These are phyloP conservation scores for Umbelopsis isabellina DNA, from an alignment of 192 early-diverging fungal genomes.

Conservation along the genomic window DNA sequence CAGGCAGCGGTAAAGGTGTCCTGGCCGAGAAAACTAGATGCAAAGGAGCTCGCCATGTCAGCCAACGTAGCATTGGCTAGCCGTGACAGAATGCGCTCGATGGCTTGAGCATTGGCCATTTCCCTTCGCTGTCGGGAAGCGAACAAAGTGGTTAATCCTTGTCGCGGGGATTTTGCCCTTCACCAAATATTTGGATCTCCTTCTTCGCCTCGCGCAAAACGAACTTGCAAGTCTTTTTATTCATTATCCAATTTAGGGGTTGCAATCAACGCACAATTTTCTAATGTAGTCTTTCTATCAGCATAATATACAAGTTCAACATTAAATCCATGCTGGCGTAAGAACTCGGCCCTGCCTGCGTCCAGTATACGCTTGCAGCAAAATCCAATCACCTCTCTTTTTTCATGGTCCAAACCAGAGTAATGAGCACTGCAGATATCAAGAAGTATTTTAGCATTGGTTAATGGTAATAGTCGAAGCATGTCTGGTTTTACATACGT, in stretches of 20 bases:
- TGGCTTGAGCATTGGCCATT: conserved; percentile 22
- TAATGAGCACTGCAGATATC: conserved; percentile 58
- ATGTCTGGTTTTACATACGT: conserved; percentile 23
- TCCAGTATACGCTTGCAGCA: conserved; percentile 83
- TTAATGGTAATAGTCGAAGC: neutral
- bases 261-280: conserved; percentile 77
- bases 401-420: conserved; percentile 64
- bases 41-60: conserved; percentile 8
- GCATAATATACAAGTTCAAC: conserved; percentile 79
- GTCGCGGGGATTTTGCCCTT: conserved; percentile 8
- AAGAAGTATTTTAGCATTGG: neutral
- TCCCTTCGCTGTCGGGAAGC: conserved; percentile 17
- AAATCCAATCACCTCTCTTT: conserved; percentile 67
- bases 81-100: conserved; percentile 16
- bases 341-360: conserved; percentile 62
- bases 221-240: neutral
- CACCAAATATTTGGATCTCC: neutral
- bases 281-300: conserved; percentile 61
- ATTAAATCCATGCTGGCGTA: conserved; percentile 62
- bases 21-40: conserved; percentile 3
- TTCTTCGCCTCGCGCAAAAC: neutral
- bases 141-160: neutral
- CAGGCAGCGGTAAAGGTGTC: conserved; percentile 12
- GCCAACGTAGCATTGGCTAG: conserved; percentile 9
- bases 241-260: conserved; percentile 32